Conservation (phyloP, 441 rosid species). For the Rhodomyrtus psidioides region DNA sequence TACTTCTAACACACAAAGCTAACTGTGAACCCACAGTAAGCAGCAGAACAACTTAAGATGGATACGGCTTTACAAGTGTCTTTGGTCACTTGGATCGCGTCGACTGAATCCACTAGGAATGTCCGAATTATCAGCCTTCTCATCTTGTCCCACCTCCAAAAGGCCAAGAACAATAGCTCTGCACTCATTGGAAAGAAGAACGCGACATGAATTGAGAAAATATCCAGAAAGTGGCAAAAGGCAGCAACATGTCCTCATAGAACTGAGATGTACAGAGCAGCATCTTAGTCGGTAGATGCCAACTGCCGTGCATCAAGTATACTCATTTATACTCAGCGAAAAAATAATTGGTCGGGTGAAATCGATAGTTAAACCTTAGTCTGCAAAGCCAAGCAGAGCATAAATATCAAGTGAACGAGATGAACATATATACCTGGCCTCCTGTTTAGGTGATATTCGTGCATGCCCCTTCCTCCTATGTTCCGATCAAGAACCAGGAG, state of each 20-base stretch:
- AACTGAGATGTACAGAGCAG: neutral
- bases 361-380: neutral
- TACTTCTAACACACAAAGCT: no score
- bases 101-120: neutral
- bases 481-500: neutral
- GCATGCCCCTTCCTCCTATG: neutral
- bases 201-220: neutral
- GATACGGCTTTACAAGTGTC: neutral
- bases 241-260: neutral
- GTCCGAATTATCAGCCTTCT: neutral
- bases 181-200: neutral
- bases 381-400: neutral
- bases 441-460: neutral
- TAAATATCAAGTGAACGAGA: neutral
- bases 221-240: neutral
- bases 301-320: neutral
- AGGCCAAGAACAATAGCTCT: neutral
- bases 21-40: neutral
- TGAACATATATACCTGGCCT: neutral
- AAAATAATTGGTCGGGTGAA: neutral
- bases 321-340: neutral
- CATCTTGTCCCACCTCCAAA: neutral
- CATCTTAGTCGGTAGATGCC: neutral
- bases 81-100: neutral
- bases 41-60: neutral